Evolutionary conservation across 805 yeast genomes (phyloP), one percentile per base, ranked within the genome.

Genomic region (Wickerhamomyces strasburgensis): DNA sequence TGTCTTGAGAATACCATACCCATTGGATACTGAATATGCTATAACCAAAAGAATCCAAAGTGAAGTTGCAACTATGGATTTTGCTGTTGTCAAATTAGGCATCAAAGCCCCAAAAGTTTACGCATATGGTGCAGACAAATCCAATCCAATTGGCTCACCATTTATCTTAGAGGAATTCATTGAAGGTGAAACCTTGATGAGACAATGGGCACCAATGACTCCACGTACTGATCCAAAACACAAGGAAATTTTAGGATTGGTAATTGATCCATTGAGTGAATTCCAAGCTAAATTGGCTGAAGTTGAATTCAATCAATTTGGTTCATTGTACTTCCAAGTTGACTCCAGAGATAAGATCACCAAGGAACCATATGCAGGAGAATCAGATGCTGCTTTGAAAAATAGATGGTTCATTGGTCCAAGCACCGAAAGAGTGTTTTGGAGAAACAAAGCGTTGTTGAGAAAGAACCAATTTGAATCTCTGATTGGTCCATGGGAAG

Each of bases 1-100:
- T 47, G 74, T 85, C 19, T 69, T 93, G 59, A 76, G 98, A 59
- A 74, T 93, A 36, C 98, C 98, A 16, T 93, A 93, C 57, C 73
- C 76, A 35, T 64, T 80, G 41, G 84, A 82, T 34, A 70, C 87
- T 15, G 84, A 81, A 39, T 68, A 68, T 36, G 72, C 80, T 23
- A 78, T 78, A 39, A 70, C 76, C 32, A 70, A 81, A 43, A 80
- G 85, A 49, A 68, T 90, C 52, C 79, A 83, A 57, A 78, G 88
- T 57, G 98, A 90, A 61, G 96, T 80, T 37, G 98, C 98, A 15
- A 90, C 98, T 1, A 67, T 85, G 69, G 98, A 90, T 61, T 93
- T 84, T 59, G 69, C 81, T 38, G 59, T 68, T 25, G 60, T 73
- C 46, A 85, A 86, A 55, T 62, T 84, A 37, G 78, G 77, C 1